Conservation (phyloP, 495 filamentous ascomycete genomes). For the Podospora comata region DNA sequence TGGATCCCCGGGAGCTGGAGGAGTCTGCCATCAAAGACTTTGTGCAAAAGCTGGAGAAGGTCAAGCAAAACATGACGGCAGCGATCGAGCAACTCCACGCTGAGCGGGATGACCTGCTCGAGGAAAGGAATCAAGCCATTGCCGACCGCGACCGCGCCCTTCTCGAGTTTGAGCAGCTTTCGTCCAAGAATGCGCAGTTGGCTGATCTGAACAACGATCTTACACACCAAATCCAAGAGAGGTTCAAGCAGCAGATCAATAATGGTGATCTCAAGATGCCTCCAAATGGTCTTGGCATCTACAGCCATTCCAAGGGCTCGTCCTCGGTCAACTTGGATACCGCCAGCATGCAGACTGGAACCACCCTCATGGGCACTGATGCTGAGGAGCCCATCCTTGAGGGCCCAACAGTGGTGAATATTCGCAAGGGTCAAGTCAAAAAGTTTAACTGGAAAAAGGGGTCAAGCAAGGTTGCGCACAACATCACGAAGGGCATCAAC, state of each 20-base stretch:
- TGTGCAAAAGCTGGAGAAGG: conserved; percentile 75
- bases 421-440: conserved; percentile 85
- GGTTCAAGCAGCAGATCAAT: conserved; percentile 76
- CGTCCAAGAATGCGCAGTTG: conserved; percentile 88
- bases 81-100: conserved; percentile 82
- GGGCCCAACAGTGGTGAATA: conserved; percentile 86
- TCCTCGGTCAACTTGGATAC: conserved; percentile 62
- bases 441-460: conserved; percentile 99
- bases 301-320: conserved; percentile 68
- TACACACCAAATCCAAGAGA: conserved; percentile 87
- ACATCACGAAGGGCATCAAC: conserved; percentile 88
- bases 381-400: conserved; percentile 65
- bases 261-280: conserved; percentile 47
- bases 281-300: conserved; percentile 83
- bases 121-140: conserved; percentile 75
- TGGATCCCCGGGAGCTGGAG: conserved; percentile 73
- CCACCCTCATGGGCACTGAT: conserved; percentile 60
- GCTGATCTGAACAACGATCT: conserved; percentile 92
- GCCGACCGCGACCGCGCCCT: conserved; percentile 85
- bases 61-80: conserved; percentile 74
- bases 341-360: conserved; percentile 28
- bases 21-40: conserved; percentile 85
- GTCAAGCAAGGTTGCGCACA: conserved; percentile 86
- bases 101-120: conserved; percentile 73
- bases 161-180: conserved; percentile 91